Evolutionary conservation across 1,139 yeast species (phyloP), one percentile per base, ranked within the genome.

Genomic region (Scheffersomyces cryptocercus): DNA sequence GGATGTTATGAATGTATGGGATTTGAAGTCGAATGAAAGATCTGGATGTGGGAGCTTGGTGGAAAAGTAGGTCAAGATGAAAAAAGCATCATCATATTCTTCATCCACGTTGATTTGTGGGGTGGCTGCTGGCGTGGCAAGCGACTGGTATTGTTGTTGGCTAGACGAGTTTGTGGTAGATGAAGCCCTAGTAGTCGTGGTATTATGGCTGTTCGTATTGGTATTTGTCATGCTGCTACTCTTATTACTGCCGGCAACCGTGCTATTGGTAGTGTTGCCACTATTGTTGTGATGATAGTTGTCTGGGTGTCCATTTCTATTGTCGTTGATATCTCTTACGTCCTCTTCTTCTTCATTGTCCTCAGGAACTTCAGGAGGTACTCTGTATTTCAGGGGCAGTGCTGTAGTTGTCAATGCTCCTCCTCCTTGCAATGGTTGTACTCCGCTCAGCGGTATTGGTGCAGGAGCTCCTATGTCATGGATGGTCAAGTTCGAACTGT

Each of bases 21-120:
- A 45, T 3, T 69, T 65, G 31, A 68, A 66, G 56, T 85, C 88
- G 48, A 81, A 66, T 32, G 68, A 70, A 34, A 89, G 66, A 36
- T 82, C 83, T 1, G 96, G 96, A 59, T 89, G 96, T 1, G 74
- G 73, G 2, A 66, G 58, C 14, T 67, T 67, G 5, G 81, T 56
- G 29, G 57, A 56, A 43, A 53, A 56, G 48, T 62, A 65, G 4
- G 67, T 56, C 30, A 68, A 20, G 26, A 9, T 20, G 26, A 20
- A 20, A 20, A 20, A 20, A 6, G 26, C 26, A 20, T 20, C 26
- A 20, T 20, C 26, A 6, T 20, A 20, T 20, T 20, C 26, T 20
- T 20, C 26, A 2, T 20, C 26, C 26, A 20, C 26, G 8, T 20
- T 20, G 8, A 20, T 20, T 20, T 20, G 26, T 20, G 26, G 26